These are phyloP conservation scores for Excoecaria cochinchinensis DNA, from an alignment of 345 rosid species.

Conservation along the genomic window DNA sequence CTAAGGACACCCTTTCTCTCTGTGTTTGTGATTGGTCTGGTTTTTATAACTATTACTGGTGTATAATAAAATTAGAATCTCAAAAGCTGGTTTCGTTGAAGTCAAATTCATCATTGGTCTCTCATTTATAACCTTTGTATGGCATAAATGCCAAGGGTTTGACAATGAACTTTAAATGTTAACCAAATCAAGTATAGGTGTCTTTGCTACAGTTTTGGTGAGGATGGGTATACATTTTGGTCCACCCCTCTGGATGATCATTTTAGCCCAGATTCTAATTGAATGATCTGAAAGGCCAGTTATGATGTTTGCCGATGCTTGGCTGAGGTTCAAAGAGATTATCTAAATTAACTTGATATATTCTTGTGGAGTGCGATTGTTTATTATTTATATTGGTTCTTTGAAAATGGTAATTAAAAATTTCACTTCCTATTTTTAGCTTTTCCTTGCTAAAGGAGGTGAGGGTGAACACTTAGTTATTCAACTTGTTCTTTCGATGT, in stretches of 20 bases:
- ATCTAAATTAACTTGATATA: neutral
- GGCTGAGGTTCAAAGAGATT: neutral
- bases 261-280: no score
- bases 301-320: neutral
- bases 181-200: no score
- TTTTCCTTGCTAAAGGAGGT: neutral
- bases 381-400: neutral
- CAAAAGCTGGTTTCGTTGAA: neutral
- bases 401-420: neutral
- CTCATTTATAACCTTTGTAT: neutral
- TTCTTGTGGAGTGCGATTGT: neutral
- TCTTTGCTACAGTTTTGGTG: no score
- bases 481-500: neutral
- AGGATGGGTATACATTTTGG: no score
- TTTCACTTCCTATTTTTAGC: neutral
- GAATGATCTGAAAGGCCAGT: no score
- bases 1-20: neutral
- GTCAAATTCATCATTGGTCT: neutral
- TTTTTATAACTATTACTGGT: neutral
- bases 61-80: neutral
- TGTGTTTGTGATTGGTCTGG: neutral
- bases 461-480: neutral
- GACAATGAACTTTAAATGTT: neutral
- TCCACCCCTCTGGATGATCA: no score
- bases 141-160: neutral